phyloP scores from a whole-genome alignment of 306 rosid species.

The Citrullus amarus region DNA sequence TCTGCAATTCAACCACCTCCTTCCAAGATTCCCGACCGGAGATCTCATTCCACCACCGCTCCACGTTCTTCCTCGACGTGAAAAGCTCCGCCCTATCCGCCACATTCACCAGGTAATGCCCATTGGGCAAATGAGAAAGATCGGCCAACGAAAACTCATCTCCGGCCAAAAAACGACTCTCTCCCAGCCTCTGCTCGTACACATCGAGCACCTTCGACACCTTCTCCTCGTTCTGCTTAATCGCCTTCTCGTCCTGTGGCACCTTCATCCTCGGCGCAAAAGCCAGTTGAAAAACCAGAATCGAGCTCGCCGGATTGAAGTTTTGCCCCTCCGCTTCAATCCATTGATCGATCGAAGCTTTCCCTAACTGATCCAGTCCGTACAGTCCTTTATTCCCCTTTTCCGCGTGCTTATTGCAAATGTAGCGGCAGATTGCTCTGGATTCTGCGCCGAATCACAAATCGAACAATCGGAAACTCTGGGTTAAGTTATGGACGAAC shows the following conservation, averaged over 20 bases:
- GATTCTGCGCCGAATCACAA: conserved; percentile 33
- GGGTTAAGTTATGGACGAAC: not conserved
- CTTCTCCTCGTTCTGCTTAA: conserved; percentile 43
- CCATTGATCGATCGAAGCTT: conserved; percentile 81
- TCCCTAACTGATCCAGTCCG: conserved; percentile 50
- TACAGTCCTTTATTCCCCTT: conserved; percentile 51
- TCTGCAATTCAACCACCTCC: conserved; percentile 43
- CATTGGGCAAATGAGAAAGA: conserved; percentile 80
- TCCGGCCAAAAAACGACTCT: conserved; percentile 52
- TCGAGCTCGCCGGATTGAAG: conserved; percentile 61
- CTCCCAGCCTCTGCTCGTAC: conserved; percentile 51
- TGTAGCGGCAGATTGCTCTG: conserved; percentile 70
- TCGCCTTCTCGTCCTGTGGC: conserved; percentile 37
- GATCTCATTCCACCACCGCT: conserved; percentile 80
- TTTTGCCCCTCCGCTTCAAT: conserved; percentile 68
- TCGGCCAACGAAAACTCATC: conserved; percentile 75
- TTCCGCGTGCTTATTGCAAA: conserved; percentile 48
- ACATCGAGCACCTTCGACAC: conserved; percentile 55
- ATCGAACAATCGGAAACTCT: not conserved
- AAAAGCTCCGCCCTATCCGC: conserved; percentile 31
- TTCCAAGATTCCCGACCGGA: conserved; percentile 60
- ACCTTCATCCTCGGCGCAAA: conserved; percentile 79
- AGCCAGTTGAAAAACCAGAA: conserved; percentile 63
- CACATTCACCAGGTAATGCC: conserved; percentile 33
- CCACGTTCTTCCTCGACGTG: conserved; percentile 37